Conservation (phyloP, 495 filamentous ascomycete species). For the Zalerion maritima region DNA sequence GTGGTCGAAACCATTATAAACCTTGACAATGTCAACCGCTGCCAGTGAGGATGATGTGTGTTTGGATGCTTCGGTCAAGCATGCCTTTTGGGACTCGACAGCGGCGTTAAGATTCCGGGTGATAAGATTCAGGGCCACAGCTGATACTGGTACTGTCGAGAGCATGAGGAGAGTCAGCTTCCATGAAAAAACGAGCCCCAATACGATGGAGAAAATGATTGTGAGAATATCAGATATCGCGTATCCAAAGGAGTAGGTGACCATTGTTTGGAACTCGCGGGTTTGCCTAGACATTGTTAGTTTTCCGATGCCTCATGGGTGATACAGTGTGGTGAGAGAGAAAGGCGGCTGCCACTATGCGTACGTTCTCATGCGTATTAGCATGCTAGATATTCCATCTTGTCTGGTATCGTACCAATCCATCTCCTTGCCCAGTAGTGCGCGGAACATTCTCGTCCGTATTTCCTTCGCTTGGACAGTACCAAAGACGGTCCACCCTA, state of each 20-base stretch:
- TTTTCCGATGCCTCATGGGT: neutral
- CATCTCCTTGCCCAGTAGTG: conserved; percentile 55
- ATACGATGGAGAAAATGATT: conserved; percentile 42
- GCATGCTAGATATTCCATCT: conserved; percentile 56
- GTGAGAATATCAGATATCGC: conserved; percentile 46
- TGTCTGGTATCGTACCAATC: conserved; percentile 68
- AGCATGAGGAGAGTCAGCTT: conserved; percentile 73
- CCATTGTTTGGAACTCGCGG: conserved; percentile 66
- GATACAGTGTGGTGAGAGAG: neutral
- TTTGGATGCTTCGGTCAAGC: conserved; percentile 60
- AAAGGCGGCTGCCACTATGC: too few species aligned
- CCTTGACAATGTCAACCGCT: conserved; percentile 78
- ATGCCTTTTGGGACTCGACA: conserved; percentile 52
- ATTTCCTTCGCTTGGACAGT: conserved; percentile 62
- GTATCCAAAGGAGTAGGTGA: conserved; percentile 64
- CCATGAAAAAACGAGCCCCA: conserved; percentile 73
- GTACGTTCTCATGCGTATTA: conserved; percentile 63
- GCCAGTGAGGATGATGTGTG: conserved; percentile 50
- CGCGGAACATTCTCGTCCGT: conserved; percentile 48
- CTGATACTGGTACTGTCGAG: conserved; percentile 55
- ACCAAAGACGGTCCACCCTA: conserved; percentile 58
- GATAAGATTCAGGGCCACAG: conserved; percentile 40
- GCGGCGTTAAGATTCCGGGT: conserved; percentile 46
- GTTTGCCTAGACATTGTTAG: conserved; percentile 44
- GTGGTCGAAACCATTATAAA: conserved; percentile 59